phyloP scores from a whole-genome alignment of 768 basidiomycete genomes.

The Leucosporidium yakuticum region DNA sequence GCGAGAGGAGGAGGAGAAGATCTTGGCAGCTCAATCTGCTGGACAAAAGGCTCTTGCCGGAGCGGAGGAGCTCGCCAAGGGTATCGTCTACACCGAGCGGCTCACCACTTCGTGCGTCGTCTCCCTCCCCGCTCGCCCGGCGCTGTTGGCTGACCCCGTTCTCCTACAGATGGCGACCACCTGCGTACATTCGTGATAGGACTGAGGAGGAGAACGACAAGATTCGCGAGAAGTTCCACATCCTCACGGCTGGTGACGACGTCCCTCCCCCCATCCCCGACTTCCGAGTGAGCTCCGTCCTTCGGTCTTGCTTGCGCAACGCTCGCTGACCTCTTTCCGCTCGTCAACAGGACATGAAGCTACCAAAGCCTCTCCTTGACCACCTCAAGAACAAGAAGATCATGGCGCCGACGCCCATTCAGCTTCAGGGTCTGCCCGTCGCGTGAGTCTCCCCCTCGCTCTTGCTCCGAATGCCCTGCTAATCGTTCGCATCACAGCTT shows the following conservation, averaged over 20 bases:
- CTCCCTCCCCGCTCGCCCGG: not conserved
- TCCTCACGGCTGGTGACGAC: conserved; percentile 71
- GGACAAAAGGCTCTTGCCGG: conserved; percentile 85
- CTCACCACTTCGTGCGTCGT: conserved; percentile 66
- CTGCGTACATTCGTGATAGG: conserved; percentile 69
- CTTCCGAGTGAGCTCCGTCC: conserved; percentile 56
- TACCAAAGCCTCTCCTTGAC: conserved; percentile 77
- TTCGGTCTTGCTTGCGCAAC: too few relatives aligned
- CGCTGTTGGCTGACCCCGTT: not conserved
- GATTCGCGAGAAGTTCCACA: conserved; percentile 84
- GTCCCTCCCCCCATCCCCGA: conserved; percentile 87
- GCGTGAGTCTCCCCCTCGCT: conserved; percentile 56
- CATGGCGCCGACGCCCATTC: conserved; percentile 82
- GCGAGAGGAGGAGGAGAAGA: conserved; percentile 82
- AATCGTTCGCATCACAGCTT: conserved; percentile 54
- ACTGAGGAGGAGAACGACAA: conserved; percentile 62
- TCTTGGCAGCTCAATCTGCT: conserved; percentile 77
- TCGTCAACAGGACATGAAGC: conserved; percentile 81
- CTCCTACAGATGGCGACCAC: conserved; percentile 71
- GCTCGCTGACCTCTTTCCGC: conserved; percentile 4
- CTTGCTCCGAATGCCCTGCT: not conserved
- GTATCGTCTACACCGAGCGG: conserved; percentile 82
- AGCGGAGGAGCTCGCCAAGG: conserved; percentile 85
- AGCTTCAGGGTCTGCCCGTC: conserved; percentile 91
- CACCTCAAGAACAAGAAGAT: conserved; percentile 82